These are phyloP conservation scores for Arachnomyces sp. DNA, from an alignment of 2,329 filamentous ascomycete genomes.

Conservation along the genomic window DNA sequence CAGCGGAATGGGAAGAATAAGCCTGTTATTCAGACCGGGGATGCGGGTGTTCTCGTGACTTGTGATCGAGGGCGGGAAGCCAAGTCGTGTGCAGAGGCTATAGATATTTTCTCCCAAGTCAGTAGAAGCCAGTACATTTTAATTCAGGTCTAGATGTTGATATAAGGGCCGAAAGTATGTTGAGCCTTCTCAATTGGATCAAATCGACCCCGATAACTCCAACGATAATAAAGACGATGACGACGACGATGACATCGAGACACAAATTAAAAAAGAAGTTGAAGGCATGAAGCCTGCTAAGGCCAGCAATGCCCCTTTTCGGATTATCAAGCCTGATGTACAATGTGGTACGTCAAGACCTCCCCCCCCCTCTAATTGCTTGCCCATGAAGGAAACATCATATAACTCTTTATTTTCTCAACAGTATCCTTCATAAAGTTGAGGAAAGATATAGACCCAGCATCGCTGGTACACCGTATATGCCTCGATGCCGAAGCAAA, in stretches of 20 bases:
- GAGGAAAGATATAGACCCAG: constrained; percentile 50
- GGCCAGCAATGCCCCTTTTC: constrained; percentile 41
- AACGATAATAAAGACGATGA: constrained; percentile 22
- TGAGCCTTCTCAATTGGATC: constrained; percentile 7
- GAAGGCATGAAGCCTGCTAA: constrained; percentile 42
- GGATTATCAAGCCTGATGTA: constrained; percentile 47
- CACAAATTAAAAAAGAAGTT: constrained; percentile 53
- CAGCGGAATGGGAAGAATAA: constrained; percentile 10
- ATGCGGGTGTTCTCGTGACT: constrained; percentile 57
- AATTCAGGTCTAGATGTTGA: constrained; percentile 3
- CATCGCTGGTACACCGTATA: constrained; percentile 51
- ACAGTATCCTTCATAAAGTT: constrained; percentile 54
- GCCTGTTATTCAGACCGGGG: constrained; percentile 38
- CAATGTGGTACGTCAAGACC: constrained; percentile 32
- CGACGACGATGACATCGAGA: constrained; percentile 51
- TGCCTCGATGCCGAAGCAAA: constrained; percentile 49
- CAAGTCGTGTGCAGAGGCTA: constrained; percentile 51
- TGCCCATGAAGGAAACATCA: constrained; percentile 11
- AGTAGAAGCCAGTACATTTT: constrained; percentile 9
- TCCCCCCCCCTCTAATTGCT: constrained; percentile 5
- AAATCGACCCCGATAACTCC: constrained; percentile 7
- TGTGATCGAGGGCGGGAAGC: constrained; percentile 55
- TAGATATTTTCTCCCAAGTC: constrained; percentile 52
- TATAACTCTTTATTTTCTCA: constrained; percentile 6
- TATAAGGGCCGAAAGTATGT: constrained; percentile 7